These are phyloP conservation scores for Nicotiana sylvestris DNA, from an alignment of 257 asterid genomes.

Conservation along the genomic window DNA sequence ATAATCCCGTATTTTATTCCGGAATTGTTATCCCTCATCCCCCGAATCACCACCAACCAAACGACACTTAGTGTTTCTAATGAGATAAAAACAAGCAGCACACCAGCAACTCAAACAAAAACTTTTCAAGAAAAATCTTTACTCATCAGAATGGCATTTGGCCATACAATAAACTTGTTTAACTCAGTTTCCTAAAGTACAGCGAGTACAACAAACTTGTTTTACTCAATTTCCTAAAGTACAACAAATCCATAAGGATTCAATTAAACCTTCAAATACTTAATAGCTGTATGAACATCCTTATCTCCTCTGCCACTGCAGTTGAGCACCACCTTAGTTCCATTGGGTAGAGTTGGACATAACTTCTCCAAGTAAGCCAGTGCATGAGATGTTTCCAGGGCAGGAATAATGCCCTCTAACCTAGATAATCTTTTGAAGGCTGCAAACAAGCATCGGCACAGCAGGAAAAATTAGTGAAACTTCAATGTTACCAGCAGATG, in stretches of 20 bases:
- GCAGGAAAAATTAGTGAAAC: neutral
- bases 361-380: conserved; percentile 79
- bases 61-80: too few species aligned
- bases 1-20: too few species aligned
- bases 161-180: neutral
- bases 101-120: neutral
- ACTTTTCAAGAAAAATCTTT: too few species aligned
- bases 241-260: neutral
- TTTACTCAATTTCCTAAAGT: neutral
- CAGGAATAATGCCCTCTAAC: conserved; percentile 93
- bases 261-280: conserved; percentile 45
- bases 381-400: conserved; percentile 95
- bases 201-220: too few species aligned
- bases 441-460: conserved; percentile 23
- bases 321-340: conserved; percentile 77
- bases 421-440: conserved; percentile 86
- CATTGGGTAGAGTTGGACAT: conserved; percentile 80
- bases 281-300: conserved; percentile 83
- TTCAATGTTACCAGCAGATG: neutral
- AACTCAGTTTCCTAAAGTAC: too few species aligned
- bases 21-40: too few species aligned
- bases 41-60: too few species aligned
- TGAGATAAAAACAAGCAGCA: too few species aligned
- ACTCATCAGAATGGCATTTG: neutral
- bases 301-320: conserved; percentile 99